Percentiles rank a stretch among this genome's conserved stretches.
phyloP scores from a whole-genome alignment of 2,329 filamentous ascomycete genomes.

The Hymenoscyphus infarciens region DNA sequence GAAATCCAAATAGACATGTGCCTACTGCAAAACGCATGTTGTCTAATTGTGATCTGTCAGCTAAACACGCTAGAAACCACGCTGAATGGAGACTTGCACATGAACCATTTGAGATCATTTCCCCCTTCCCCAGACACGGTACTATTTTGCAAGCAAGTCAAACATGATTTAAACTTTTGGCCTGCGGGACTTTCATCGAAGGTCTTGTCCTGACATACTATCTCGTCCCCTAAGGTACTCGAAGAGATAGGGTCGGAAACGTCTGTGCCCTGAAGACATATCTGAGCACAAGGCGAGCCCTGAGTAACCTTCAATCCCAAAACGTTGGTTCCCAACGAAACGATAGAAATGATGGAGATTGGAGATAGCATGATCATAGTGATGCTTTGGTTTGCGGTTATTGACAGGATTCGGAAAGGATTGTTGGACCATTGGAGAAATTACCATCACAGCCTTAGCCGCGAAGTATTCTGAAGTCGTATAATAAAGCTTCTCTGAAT shows the following conservation, averaged over 20 bases:
- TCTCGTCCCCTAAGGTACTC: conserved; percentile 44
- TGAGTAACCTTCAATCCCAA: conserved; percentile 46
- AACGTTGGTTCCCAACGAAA: conserved; percentile 6
- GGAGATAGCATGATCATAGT: conserved; percentile 9
- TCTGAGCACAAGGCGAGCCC: conserved; percentile 47
- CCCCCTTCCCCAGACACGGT: conserved; percentile 21
- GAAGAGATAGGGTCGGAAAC: conserved; percentile 37
- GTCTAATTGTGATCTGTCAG: conserved; percentile 22
- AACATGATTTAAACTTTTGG: conserved; percentile 29
- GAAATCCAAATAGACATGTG: conserved; percentile 29
- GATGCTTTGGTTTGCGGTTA: conserved; percentile 4
- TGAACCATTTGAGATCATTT: conserved; percentile 31
- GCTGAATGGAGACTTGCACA: conserved; percentile 28
- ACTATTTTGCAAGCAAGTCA: conserved; percentile 33
- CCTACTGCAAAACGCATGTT: conserved; percentile 32
- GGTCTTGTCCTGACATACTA: conserved; percentile 35
- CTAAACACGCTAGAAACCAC: neutral
- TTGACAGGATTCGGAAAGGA: neutral
- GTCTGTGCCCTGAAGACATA: conserved; percentile 44
- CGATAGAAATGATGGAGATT: conserved; percentile 1
- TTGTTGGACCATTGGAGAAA: conserved; percentile 12
- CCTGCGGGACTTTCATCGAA: conserved; percentile 27
- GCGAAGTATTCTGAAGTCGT: conserved; percentile 1
- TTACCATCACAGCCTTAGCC: neutral
- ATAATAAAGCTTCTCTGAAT: neutral